phyloP scores from a whole-genome alignment of 768 basidiomycete species.

The Tulasnella sp. region DNA sequence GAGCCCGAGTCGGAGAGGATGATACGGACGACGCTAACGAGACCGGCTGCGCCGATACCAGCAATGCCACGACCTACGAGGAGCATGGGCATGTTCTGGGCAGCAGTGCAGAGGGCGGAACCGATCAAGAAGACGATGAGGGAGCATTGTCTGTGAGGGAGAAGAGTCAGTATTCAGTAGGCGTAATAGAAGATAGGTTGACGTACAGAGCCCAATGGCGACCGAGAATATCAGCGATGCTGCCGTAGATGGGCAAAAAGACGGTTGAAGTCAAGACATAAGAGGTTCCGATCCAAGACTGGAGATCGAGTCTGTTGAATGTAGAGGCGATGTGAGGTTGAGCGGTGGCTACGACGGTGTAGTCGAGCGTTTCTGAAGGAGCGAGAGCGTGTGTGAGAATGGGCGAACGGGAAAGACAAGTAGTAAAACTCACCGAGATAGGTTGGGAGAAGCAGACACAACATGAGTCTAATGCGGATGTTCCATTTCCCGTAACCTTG shows the following conservation, averaged over 20 bases:
- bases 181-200: neutral
- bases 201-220: constrained; percentile 37
- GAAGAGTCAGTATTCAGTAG: neutral
- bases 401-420: neutral
- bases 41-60: constrained; percentile 25
- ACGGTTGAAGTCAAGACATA: constrained; percentile 49
- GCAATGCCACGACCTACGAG: constrained; percentile 39
- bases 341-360: constrained; percentile 44
- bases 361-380: constrained; percentile 22
- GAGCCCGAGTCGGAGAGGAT: constrained; percentile 40
- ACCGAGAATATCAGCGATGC: constrained; percentile 46
- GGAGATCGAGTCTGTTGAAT: constrained; percentile 33
- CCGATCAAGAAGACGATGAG: constrained; percentile 42
- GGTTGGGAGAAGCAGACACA: constrained; percentile 3
- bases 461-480: neutral
- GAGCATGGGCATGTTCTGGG: constrained; percentile 40
- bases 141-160: constrained; percentile 31
- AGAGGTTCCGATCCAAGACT: constrained; percentile 41
- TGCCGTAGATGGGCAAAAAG: constrained; percentile 46
- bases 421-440: neutral
- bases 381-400: neutral
- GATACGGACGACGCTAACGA: constrained; percentile 32
- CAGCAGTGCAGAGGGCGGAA: constrained; percentile 42
- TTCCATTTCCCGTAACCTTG: neutral
- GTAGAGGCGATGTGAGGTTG: constrained; percentile 43